Conservation (phyloP, 495 filamentous ascomycete species). For the Hypomontagnella submonticulosa region DNA sequence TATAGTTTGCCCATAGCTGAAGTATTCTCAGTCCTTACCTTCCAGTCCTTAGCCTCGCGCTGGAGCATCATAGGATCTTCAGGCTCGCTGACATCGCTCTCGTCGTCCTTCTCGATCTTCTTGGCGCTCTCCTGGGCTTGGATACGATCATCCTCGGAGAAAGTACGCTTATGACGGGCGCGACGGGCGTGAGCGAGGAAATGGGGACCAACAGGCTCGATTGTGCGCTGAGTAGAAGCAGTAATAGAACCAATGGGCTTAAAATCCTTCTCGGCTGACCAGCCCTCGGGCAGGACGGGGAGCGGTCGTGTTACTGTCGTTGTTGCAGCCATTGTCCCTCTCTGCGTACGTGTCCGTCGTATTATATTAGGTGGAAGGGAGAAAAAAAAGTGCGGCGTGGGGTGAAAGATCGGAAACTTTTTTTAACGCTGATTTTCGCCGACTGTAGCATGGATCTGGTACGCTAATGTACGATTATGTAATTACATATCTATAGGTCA, state of each 20-base stretch:
- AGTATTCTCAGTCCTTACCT: constrained; percentile 65
- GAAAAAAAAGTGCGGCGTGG: constrained; percentile 28
- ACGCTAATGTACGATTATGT: constrained; percentile 19
- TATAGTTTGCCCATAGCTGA: neutral
- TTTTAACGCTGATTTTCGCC: constrained; percentile 4
- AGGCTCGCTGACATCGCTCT: constrained; percentile 88
- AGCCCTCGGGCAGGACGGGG: constrained; percentile 81
- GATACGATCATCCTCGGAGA: constrained; percentile 97
- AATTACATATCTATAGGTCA: too few relatives aligned
- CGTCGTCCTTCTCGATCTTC: constrained; percentile 93
- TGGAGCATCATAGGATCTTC: constrained; percentile 91
- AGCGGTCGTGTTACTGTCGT: constrained; percentile 64
- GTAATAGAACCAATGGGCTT: constrained; percentile 75
- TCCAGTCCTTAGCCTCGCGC: constrained; percentile 98
- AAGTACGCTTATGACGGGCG: constrained; percentile 95
- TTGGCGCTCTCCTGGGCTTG: constrained; percentile 93
- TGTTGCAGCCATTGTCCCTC: constrained; percentile 54
- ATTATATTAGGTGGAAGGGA: constrained; percentile 6
- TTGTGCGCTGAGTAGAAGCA: constrained; percentile 76
- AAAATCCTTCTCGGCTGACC: constrained; percentile 92
- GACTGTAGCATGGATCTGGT: constrained; percentile 50
- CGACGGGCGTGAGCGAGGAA: constrained; percentile 97
- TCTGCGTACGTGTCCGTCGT: neutral
- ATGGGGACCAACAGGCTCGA: constrained; percentile 96
- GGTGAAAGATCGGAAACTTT: constrained; percentile 24